Percentiles rank a stretch among this genome's conserved stretches.
Evolutionary conservation across 768 basidiomycete species (phyloP).

Genomic region (Bullera alba): DNA sequence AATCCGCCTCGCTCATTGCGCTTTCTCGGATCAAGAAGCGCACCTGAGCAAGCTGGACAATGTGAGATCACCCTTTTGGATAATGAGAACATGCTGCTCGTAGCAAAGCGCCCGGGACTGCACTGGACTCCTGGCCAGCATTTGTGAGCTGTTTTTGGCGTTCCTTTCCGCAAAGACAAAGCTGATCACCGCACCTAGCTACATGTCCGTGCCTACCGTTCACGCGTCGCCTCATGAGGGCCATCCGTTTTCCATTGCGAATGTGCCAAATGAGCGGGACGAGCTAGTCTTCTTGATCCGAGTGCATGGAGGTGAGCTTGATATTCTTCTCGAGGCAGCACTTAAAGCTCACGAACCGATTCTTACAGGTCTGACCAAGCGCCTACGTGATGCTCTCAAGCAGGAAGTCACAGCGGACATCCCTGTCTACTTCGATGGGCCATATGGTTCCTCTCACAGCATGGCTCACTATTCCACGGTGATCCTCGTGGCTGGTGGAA

Average conservation of each 20-base stretch:
- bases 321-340: background rate
- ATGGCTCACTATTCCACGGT: slow-evolving; percentile 18
- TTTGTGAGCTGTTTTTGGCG: slow-evolving; percentile 15
- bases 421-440: slow-evolving; percentile 26
- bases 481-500: slow-evolving; percentile 29
- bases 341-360: background rate
- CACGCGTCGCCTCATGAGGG: slow-evolving; percentile 37
- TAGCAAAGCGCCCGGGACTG: slow-evolving; percentile 8
- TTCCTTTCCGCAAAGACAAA: no score
- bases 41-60: slow-evolving; percentile 3
- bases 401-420: slow-evolving; percentile 2
- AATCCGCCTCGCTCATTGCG: slow-evolving; percentile 10
- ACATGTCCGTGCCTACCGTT: slow-evolving; percentile 40
- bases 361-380: slow-evolving; percentile 25
- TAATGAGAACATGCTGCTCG: slow-evolving; percentile 27
- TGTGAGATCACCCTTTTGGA: slow-evolving; percentile 21
- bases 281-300: slow-evolving; percentile 27
- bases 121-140: slow-evolving; percentile 24
- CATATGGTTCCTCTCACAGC: slow-evolving; percentile 24
- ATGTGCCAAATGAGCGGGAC: slow-evolving; percentile 18
- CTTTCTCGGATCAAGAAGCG: slow-evolving; percentile 14
- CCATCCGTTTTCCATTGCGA: slow-evolving; percentile 43
- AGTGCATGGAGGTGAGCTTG: slow-evolving; percentile 22
- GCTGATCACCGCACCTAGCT: slow-evolving; percentile 17
- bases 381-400: slow-evolving; percentile 9